These are phyloP conservation scores for Colletotrichum karsti DNA, from an alignment of 2,329 filamentous ascomycete species.

Conservation along the genomic window DNA sequence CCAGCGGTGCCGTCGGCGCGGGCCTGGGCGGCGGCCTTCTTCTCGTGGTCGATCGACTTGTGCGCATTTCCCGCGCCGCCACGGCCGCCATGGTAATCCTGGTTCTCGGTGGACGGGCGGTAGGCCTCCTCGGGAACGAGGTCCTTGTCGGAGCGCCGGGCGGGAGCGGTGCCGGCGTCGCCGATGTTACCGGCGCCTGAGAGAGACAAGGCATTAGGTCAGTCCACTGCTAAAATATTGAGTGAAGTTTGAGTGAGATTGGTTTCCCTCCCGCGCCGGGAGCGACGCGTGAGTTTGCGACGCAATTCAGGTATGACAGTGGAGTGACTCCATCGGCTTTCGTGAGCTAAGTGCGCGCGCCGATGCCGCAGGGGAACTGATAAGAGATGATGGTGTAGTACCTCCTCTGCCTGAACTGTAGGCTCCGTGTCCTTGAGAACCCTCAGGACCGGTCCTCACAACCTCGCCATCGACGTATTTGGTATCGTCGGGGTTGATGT, in stretches of 20 bases:
- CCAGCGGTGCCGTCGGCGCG: slow-evolving; percentile 36
- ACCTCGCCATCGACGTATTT: slow-evolving; percentile 71
- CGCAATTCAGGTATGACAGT: not conserved
- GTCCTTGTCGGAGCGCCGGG: slow-evolving; percentile 58
- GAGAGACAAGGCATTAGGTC: not conserved
- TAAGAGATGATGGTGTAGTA: slow-evolving; percentile 38
- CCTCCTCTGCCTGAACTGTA: slow-evolving; percentile 69
- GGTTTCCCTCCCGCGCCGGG: no score
- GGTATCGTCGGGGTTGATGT: slow-evolving; percentile 66
- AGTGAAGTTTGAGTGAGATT: no score
- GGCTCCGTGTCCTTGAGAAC: slow-evolving; percentile 66
- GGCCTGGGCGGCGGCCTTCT: slow-evolving; percentile 39
- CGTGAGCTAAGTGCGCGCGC: not conserved
- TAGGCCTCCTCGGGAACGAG: slow-evolving; percentile 61
- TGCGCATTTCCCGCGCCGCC: slow-evolving; percentile 66
- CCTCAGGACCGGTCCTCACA: slow-evolving; percentile 61
- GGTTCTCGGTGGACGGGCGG: slow-evolving; percentile 55
- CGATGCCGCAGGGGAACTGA: slow-evolving; percentile 1
- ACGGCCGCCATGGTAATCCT: slow-evolving; percentile 66
- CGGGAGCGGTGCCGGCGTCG: slow-evolving; percentile 51
- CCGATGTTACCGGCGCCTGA: slow-evolving; percentile 67
- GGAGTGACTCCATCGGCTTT: not conserved
- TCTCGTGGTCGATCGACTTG: slow-evolving; percentile 37
- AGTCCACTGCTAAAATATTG: not conserved
- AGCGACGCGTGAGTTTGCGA: not conserved